These are phyloP conservation scores for Komagataella pastoris DNA, from an alignment of 805 yeast genomes.

Conservation along the genomic window DNA sequence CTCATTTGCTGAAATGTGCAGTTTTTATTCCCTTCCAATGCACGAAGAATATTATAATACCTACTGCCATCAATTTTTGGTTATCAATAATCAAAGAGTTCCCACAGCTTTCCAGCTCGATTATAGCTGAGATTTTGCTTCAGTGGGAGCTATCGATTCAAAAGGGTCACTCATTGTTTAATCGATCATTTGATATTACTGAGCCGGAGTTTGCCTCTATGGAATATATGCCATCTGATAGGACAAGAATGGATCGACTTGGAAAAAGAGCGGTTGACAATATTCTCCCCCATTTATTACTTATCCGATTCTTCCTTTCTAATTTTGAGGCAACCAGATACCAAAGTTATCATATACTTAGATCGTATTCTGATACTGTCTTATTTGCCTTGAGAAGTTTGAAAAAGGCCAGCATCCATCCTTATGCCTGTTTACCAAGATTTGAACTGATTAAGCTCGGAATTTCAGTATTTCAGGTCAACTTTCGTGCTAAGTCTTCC, in stretches of 20 bases:
- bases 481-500: slow-evolving; percentile 23
- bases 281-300: slow-evolving; percentile 52
- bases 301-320: slow-evolving; percentile 58
- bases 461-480: slow-evolving; percentile 47
- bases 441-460: slow-evolving; percentile 64
- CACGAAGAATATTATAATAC: slow-evolving; percentile 47
- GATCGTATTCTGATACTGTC: slow-evolving; percentile 50
- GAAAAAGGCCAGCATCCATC: slow-evolving; percentile 60
- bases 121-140: slow-evolving; percentile 56
- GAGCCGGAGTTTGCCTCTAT: slow-evolving; percentile 56
- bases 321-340: slow-evolving; percentile 69
- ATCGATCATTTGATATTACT: slow-evolving; percentile 35
- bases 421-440: slow-evolving; percentile 63
- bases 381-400: slow-evolving; percentile 40
- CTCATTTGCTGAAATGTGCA: slow-evolving; percentile 33
- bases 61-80: slow-evolving; percentile 69
- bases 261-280: slow-evolving; percentile 34
- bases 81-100: slow-evolving; percentile 59
- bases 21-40: slow-evolving; percentile 60
- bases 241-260: slow-evolving; percentile 35
- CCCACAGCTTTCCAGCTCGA: slow-evolving; percentile 38
- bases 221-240: slow-evolving; percentile 85
- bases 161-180: slow-evolving; percentile 49
- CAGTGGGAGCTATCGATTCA: slow-evolving; percentile 59
- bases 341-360: slow-evolving; percentile 57